phyloP scores from a whole-genome alignment of 495 filamentous ascomycete genomes.

The Xylaria nigripes region DNA sequence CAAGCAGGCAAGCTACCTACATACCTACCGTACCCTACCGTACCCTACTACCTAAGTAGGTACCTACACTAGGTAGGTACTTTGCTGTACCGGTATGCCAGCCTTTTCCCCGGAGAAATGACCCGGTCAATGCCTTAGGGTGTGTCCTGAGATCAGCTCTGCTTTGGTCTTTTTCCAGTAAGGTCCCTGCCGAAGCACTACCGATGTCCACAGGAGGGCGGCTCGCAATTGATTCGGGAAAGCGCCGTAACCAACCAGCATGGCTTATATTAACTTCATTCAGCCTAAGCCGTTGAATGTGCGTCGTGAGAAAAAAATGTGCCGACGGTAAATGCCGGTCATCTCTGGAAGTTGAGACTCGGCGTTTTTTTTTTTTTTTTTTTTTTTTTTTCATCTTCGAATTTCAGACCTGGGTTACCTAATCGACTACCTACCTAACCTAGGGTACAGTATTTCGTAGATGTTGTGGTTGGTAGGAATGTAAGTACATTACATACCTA shows the following conservation, averaged over 20 bases:
- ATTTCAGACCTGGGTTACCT: too few species aligned
- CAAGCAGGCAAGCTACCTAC: too few species aligned
- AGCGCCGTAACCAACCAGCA: conserved; percentile 1
- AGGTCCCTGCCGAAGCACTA: background rate
- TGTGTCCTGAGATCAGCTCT: conserved; percentile 2
- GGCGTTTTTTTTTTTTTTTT: too few species aligned
- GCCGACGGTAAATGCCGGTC: conserved; percentile 10
- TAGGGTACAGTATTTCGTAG: too few species aligned
- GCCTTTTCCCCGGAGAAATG: background rate
- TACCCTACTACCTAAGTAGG: too few species aligned
- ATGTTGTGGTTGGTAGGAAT: too few species aligned
- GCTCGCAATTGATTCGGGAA: conserved; percentile 4
- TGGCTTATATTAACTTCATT: background rate
- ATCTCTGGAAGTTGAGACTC: background rate
- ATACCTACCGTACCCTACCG: too few species aligned
- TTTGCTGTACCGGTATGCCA: too few species aligned
- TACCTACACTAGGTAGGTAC: background rate
- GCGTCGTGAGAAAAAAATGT: conserved; percentile 3
- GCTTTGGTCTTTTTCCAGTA: background rate
- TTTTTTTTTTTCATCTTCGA: too few species aligned
- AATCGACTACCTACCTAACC: too few species aligned
- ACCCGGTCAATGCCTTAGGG: background rate
- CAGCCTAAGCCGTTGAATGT: background rate
- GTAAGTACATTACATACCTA: too few species aligned
- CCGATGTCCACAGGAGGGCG: background rate